A percentile compares a stretch with the other conserved stretches of the same genome.
Evolutionary conservation across 108 stramenopile genomes (phyloP).

Genomic region (Licmophora abbreviata): DNA sequence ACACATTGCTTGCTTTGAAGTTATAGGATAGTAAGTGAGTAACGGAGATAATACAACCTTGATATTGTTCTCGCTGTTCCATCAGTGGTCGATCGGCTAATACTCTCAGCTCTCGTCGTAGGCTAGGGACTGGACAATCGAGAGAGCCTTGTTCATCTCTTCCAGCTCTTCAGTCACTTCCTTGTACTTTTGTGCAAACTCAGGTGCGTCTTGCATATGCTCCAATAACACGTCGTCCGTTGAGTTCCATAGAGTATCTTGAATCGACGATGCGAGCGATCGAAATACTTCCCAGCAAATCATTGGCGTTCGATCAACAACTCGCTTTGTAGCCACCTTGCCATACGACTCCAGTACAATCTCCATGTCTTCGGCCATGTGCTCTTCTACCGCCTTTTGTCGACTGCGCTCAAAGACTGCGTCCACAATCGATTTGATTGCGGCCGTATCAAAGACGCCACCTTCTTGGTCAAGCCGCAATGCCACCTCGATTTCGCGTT

Average conservation of each 20-base stretch:
- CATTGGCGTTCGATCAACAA: slow-evolving; percentile 64
- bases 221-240: slow-evolving; percentile 22
- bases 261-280: slow-evolving; percentile 12
- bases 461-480: slow-evolving; percentile 25
- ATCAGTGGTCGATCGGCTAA: too few species aligned
- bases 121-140: slow-evolving; percentile 1
- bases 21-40: too few species aligned
- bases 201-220: slow-evolving; percentile 16
- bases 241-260: slow-evolving; percentile 15
- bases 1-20: too few species aligned
- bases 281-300: slow-evolving; percentile 50
- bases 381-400: slow-evolving; percentile 29
- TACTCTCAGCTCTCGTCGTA: too few species aligned
- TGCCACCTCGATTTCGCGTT: slow-evolving; percentile 37
- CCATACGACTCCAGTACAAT: slow-evolving; percentile 50
- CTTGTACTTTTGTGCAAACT: slow-evolving; percentile 7
- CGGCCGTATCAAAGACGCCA: slow-evolving; percentile 26
- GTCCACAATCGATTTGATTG: slow-evolving; percentile 35
- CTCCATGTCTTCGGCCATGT: slow-evolving; percentile 70
- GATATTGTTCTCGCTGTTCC: too few species aligned
- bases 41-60: too few species aligned
- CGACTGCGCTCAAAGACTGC: slow-evolving; percentile 44
- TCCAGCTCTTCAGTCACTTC: slow-evolving; percentile 13
- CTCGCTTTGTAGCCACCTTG: slow-evolving; percentile 49
- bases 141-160: slow-evolving; percentile 20